Evolutionary conservation across 306 rosid genomes (phyloP).

Genomic region (Castanea sativa): DNA sequence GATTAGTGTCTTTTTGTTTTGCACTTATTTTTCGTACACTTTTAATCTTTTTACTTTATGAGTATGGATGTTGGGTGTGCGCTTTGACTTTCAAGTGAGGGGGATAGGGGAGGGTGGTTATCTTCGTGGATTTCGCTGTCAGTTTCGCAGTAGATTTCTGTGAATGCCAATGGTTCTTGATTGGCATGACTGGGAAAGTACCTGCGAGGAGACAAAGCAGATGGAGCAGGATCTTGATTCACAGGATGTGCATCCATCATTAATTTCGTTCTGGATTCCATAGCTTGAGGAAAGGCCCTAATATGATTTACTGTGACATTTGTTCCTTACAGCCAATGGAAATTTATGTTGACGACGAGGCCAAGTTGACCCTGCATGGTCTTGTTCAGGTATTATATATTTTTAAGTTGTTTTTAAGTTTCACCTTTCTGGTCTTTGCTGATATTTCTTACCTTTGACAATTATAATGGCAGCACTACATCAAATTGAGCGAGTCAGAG

Average conservation of each 20-base stretch:
- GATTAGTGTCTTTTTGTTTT: conserved; percentile 14
- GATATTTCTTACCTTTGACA: conserved; percentile 21
- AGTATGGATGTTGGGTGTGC: conserved; percentile 16
- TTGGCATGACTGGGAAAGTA: conserved; percentile 44
- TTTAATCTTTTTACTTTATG: conserved; percentile 8
- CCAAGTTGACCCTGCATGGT: conserved; percentile 96
- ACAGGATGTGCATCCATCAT: conserved; percentile 75
- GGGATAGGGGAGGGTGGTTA: neutral
- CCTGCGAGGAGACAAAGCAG: conserved; percentile 65
- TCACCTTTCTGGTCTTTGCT: neutral
- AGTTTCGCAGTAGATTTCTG: conserved; percentile 34
- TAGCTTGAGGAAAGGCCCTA: conserved; percentile 87
- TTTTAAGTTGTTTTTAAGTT: neutral
- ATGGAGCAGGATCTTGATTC: conserved; percentile 68
- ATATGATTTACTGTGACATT: conserved; percentile 83
- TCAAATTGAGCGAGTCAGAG: conserved; percentile 92
- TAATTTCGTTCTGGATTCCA: conserved; percentile 88
- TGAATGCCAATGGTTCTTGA: conserved; percentile 47
- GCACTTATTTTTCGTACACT: conserved; percentile 16
- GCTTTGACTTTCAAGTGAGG: conserved; percentile 20
- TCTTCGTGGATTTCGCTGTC: conserved; percentile 28
- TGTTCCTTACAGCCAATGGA: conserved; percentile 99
- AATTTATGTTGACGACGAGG: conserved; percentile 98
- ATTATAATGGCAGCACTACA: conserved; percentile 80
- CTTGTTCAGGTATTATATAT: conserved; percentile 74